Evolutionary conservation across 2,329 filamentous ascomycete genomes (phyloP).

Genomic region (Graphium sp.): DNA sequence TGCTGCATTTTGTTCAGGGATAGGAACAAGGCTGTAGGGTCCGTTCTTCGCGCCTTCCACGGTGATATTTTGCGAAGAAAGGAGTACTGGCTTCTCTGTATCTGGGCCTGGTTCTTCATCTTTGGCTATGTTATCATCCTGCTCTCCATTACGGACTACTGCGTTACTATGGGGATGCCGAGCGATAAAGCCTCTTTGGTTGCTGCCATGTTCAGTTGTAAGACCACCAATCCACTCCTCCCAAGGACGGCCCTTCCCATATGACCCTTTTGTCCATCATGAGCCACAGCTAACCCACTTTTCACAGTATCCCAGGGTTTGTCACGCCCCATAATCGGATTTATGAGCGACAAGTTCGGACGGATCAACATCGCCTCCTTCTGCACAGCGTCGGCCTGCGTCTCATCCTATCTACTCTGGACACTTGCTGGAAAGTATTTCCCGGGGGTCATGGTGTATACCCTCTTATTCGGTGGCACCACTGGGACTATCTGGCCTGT

Average conservation of each 20-base stretch:
- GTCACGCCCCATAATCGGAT: conserved; percentile 55
- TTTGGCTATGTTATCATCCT: conserved; percentile 62
- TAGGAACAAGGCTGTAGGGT: conserved; percentile 53
- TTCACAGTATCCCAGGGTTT: conserved; percentile 47
- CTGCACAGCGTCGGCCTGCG: conserved; percentile 44
- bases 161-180: conserved; percentile 47
- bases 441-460: conserved; percentile 54
- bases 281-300: no score
- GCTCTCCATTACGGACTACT: conserved; percentile 61
- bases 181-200: conserved; percentile 52
- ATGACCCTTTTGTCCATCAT: no score
- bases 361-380: conserved; percentile 55
- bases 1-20: conserved; percentile 50
- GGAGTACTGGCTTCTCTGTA: conserved; percentile 48
- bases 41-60: conserved; percentile 50
- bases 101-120: conserved; percentile 55
- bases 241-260: no score
- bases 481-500: conserved; percentile 58
- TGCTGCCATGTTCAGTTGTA: conserved; percentile 57
- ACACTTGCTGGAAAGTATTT: conserved; percentile 46
- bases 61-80: conserved; percentile 38
- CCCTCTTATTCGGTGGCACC: conserved; percentile 52
- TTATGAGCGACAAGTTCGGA: conserved; percentile 53
- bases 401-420: conserved; percentile 58
- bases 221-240: no score